Evolutionary conservation across 371 early-diverging fungal genomes (phyloP).

Genomic region (Mortierella sp.): DNA sequence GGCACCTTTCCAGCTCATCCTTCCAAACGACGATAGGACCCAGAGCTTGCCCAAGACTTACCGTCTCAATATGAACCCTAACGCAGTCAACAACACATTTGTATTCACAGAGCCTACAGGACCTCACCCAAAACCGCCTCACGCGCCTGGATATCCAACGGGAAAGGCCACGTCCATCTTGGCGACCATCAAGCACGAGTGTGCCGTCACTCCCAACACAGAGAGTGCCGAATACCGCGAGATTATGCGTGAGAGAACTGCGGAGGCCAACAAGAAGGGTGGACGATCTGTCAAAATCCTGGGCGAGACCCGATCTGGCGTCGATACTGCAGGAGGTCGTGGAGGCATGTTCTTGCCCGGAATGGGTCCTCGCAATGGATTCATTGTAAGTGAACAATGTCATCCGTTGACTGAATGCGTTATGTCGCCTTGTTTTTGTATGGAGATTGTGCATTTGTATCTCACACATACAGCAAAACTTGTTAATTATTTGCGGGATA

Average conservation of each 20-base stretch:
- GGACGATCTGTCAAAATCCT: slow-evolving; percentile 72
- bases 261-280: slow-evolving; percentile 63
- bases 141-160: slow-evolving; percentile 52
- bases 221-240: slow-evolving; percentile 70
- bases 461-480: not conserved
- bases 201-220: slow-evolving; percentile 77
- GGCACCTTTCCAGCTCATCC: slow-evolving; percentile 65
- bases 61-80: slow-evolving; percentile 76
- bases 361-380: slow-evolving; percentile 63
- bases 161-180: slow-evolving; percentile 62
- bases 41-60: slow-evolving; percentile 80
- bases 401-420: not conserved
- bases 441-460: not conserved
- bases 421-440: not conserved
- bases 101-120: slow-evolving; percentile 79
- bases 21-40: slow-evolving; percentile 68
- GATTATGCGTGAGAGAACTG: slow-evolving; percentile 82
- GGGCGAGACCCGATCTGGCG: slow-evolving; percentile 59
- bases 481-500: not conserved
- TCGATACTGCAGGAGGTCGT: slow-evolving; percentile 71
- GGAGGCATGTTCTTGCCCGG: slow-evolving; percentile 66
- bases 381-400: slow-evolving; percentile 63
- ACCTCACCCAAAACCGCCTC: slow-evolving; percentile 59
- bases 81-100: slow-evolving; percentile 79
- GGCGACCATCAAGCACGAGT: slow-evolving; percentile 90